These are phyloP conservation scores for Penicillium arizonense DNA, from an alignment of 495 filamentous ascomycete species.

Conservation along the genomic window DNA sequence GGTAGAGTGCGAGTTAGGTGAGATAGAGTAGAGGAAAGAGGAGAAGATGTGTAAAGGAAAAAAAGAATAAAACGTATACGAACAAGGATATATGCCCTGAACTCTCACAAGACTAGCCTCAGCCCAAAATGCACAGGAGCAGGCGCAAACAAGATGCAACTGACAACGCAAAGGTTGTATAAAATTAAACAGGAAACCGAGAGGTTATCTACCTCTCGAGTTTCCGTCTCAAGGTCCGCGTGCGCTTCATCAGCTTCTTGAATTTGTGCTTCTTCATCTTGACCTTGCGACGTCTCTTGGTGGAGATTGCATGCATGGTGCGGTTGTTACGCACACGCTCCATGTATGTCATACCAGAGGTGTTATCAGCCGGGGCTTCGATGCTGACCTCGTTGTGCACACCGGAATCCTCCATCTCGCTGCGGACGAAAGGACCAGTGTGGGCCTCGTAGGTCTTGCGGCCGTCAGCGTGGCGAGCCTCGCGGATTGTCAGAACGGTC, in stretches of 20 bases:
- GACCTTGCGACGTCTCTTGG: constrained; percentile 80
- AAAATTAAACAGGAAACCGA: constrained; percentile 9
- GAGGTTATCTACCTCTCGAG: constrained; percentile 57
- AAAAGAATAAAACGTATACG: constrained; percentile 16
- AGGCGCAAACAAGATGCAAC: constrained; percentile 28
- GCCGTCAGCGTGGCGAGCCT: constrained; percentile 69
- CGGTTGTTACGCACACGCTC: constrained; percentile 39
- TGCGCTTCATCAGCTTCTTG: constrained; percentile 96
- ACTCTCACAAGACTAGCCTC: constrained; percentile 22
- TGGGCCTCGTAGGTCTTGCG: constrained; percentile 58
- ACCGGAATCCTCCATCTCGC: constrained; percentile 35
- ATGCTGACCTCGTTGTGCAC: constrained; percentile 28
- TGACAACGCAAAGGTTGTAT: constrained; percentile 10
- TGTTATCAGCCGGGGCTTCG: constrained; percentile 29
- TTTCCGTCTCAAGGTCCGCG: constrained; percentile 84
- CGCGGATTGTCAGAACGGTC: constrained; percentile 77
- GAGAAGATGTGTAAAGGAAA: constrained; percentile 5
- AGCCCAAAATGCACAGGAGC: constrained; percentile 25
- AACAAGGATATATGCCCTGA: constrained; percentile 23
- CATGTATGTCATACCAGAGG: constrained; percentile 36
- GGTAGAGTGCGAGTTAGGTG: constrained; percentile 11
- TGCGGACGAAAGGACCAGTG: constrained; percentile 40
- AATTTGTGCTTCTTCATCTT: constrained; percentile 99
- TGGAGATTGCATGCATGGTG: constrained; percentile 69
- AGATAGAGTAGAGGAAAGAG: constrained; percentile 6